Conservation (phyloP, 1,139 yeast species). For the Saccharomyces hybrid region DNA sequence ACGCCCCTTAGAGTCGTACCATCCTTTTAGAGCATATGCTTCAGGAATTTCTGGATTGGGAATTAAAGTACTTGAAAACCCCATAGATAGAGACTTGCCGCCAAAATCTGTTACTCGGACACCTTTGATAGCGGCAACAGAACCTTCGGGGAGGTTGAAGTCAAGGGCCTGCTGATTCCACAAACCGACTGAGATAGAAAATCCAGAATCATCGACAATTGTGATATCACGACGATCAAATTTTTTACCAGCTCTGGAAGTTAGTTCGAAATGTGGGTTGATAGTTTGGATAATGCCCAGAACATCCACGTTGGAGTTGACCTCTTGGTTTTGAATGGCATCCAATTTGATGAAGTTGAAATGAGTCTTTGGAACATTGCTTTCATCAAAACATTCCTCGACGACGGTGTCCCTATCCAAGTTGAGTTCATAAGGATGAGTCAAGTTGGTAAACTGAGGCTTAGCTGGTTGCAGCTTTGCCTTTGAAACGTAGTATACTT, state of each 20-base stretch:
- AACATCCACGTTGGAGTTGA: slow-evolving; percentile 72
- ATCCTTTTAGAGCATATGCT: slow-evolving; percentile 82
- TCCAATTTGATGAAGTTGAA: slow-evolving; percentile 70
- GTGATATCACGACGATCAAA: slow-evolving; percentile 85
- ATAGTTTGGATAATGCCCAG: slow-evolving; percentile 79
- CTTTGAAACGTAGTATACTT: slow-evolving; percentile 76
- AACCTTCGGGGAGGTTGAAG: slow-evolving; percentile 63
- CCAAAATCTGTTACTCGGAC: slow-evolving; percentile 84
- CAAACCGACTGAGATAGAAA: slow-evolving; percentile 69
- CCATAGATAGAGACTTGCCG: slow-evolving; percentile 77
- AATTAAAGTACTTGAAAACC: slow-evolving; percentile 67
- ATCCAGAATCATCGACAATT: slow-evolving; percentile 79
- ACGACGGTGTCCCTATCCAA: slow-evolving; percentile 75
- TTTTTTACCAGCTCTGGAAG: slow-evolving; percentile 90
- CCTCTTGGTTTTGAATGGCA: slow-evolving; percentile 58
- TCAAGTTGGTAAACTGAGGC: slow-evolving; percentile 75
- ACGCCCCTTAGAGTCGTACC: slow-evolving; percentile 83
- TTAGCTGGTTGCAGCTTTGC: slow-evolving; percentile 79
- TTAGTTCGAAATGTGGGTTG: slow-evolving; percentile 65
- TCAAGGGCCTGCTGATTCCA: slow-evolving; percentile 88
- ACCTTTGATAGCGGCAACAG: slow-evolving; percentile 88
- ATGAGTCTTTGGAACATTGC: slow-evolving; percentile 68
- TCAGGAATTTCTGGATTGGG: slow-evolving; percentile 86
- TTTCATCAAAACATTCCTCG: slow-evolving; percentile 60
- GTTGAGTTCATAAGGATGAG: slow-evolving; percentile 81